These are phyloP conservation scores for Ophiostoma ulmi DNA, from an alignment of 2,329 filamentous ascomycete species.

Conservation along the genomic window DNA sequence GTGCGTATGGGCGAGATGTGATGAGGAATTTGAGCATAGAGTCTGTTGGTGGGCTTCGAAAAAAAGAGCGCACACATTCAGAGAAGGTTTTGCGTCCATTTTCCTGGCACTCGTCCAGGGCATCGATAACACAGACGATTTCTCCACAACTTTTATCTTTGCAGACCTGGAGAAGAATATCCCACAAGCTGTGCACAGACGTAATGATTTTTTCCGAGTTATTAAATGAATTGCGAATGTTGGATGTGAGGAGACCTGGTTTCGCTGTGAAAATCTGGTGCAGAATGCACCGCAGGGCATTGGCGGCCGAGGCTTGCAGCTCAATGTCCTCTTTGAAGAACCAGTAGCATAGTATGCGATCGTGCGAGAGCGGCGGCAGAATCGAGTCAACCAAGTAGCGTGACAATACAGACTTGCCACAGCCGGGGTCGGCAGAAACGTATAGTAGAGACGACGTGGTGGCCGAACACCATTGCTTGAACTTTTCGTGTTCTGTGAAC, in stretches of 20 bases:
- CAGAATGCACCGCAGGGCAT: not conserved
- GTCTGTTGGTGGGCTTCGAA: not conserved
- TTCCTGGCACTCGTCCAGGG: not conserved
- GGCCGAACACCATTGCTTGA: not conserved
- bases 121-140: not conserved
- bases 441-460: not conserved
- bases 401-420: not conserved
- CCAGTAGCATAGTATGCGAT: not conserved
- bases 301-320: not conserved
- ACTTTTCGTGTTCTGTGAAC: slow-evolving; percentile 6
- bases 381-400: not conserved
- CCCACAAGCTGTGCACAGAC: not conserved
- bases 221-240: not conserved
- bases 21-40: not conserved
- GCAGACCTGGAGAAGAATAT: not conserved
- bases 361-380: not conserved
- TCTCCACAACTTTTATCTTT: not conserved
- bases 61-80: not conserved
- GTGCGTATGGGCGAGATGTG: not conserved
- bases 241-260: not conserved
- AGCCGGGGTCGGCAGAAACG: not conserved
- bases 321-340: not conserved
- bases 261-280: not conserved
- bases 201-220: not conserved
- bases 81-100: not conserved